Conservation (phyloP, 257 asterid species). For the Solanum ossicruentum region DNA sequence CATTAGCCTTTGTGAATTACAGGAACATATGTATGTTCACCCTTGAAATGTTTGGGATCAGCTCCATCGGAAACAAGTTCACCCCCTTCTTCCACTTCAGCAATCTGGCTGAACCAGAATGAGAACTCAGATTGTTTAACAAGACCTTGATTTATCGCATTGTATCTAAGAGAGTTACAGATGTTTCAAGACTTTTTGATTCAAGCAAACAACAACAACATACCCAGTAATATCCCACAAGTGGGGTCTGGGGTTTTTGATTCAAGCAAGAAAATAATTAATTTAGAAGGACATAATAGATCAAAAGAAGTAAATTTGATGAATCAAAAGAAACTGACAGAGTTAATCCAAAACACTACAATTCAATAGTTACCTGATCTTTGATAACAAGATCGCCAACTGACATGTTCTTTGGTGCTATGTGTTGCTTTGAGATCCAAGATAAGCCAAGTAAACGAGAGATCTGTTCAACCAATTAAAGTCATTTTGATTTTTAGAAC, state of each 20-base stretch:
- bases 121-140: constrained; percentile 65
- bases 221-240: no score
- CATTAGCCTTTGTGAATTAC: constrained; percentile 84
- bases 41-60: constrained; percentile 66
- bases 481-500: no score
- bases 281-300: neutral
- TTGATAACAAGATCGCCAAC: constrained; percentile 57
- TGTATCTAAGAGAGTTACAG: constrained; percentile 39
- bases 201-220: no score
- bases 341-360: neutral
- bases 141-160: constrained; percentile 66
- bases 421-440: no score
- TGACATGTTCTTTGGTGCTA: neutral
- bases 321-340: neutral
- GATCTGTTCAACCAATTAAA: no score
- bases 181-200: neutral
- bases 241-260: no score
- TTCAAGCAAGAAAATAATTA: neutral
- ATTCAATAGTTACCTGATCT: constrained; percentile 43
- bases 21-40: constrained; percentile 68
- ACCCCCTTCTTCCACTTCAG: constrained; percentile 66
- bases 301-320: neutral
- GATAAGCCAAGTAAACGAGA: no score
- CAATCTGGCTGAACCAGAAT: constrained; percentile 69
- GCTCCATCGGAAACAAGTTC: constrained; percentile 88